Evolutionary conservation across 495 filamentous ascomycete genomes (phyloP).

Genomic region (Alectoria sarmentosa): DNA sequence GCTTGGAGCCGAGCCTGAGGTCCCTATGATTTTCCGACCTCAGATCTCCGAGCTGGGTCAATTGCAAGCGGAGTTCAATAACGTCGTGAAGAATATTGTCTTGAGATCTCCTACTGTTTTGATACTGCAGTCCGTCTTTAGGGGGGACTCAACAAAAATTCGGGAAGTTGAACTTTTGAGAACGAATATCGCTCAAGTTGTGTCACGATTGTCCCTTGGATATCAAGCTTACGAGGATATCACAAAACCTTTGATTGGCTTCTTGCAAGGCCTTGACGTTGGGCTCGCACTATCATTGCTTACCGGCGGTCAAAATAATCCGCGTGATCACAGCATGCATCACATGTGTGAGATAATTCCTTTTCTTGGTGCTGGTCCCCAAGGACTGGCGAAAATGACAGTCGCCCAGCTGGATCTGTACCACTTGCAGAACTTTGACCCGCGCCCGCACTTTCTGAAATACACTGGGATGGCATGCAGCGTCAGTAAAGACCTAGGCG

Average conservation of each 20-base stretch:
- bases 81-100: constrained; percentile 60
- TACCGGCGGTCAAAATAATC: constrained; percentile 20
- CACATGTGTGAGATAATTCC: constrained; percentile 49
- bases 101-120: constrained; percentile 39
- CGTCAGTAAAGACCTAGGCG: constrained; percentile 8
- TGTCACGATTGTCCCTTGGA: constrained; percentile 53
- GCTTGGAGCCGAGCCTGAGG: constrained; percentile 54
- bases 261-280: constrained; percentile 72
- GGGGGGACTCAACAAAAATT: constrained; percentile 24
- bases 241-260: constrained; percentile 66
- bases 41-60: constrained; percentile 53
- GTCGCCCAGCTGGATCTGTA: constrained; percentile 32
- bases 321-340: constrained; percentile 25
- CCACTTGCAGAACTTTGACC: constrained; percentile 5
- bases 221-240: constrained; percentile 81
- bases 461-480: constrained; percentile 2
- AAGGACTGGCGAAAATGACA: constrained; percentile 18
- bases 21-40: constrained; percentile 68
- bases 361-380: constrained; percentile 50
- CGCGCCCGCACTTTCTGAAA: constrained; percentile 35
- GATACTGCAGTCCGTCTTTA: background rate
- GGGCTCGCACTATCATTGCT: constrained; percentile 57
- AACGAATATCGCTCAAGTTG: constrained; percentile 64
- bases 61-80: constrained; percentile 78
- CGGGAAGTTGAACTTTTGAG: constrained; percentile 53